Evolutionary conservation across 2,329 filamentous ascomycete species (phyloP).

Genomic region (Didymella pomorum): DNA sequence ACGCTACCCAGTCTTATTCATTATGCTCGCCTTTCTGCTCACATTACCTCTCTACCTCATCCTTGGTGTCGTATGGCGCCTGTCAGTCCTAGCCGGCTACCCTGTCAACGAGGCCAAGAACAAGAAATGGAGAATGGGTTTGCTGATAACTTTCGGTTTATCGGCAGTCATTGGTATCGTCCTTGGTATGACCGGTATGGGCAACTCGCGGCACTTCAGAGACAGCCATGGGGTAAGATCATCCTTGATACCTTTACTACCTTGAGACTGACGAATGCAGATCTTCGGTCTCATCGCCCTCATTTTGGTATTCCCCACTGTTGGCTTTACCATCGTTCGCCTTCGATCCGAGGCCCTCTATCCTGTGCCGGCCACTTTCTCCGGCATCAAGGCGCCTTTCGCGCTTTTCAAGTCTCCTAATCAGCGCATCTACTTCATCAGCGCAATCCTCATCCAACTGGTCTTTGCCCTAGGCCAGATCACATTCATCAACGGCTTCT

Average conservation of each 20-base stretch:
- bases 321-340: conserved; percentile 28
- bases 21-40: conserved; percentile 35
- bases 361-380: conserved; percentile 29
- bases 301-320: conserved; percentile 31
- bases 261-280: conserved; percentile 18
- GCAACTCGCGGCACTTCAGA: conserved; percentile 35
- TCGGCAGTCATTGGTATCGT: conserved; percentile 30
- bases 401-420: conserved; percentile 31
- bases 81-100: conserved; percentile 34
- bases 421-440: conserved; percentile 35
- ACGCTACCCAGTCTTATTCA: conserved; percentile 26
- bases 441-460: conserved; percentile 30
- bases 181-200: conserved; percentile 39
- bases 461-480: conserved; percentile 32
- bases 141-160: conserved; percentile 31
- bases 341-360: conserved; percentile 33
- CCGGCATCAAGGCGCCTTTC: conserved; percentile 32
- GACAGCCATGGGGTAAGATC: conserved; percentile 35
- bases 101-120: conserved; percentile 36
- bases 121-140: conserved; percentile 36
- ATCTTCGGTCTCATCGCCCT: conserved; percentile 36
- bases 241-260: neutral
- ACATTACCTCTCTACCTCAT: conserved; percentile 39
- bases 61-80: conserved; percentile 35
- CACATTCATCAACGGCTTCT: conserved; percentile 33